Conservation (phyloP, 1,284 basidiomycete species). For the Cutaneotrichosporon cutaneum region DNA sequence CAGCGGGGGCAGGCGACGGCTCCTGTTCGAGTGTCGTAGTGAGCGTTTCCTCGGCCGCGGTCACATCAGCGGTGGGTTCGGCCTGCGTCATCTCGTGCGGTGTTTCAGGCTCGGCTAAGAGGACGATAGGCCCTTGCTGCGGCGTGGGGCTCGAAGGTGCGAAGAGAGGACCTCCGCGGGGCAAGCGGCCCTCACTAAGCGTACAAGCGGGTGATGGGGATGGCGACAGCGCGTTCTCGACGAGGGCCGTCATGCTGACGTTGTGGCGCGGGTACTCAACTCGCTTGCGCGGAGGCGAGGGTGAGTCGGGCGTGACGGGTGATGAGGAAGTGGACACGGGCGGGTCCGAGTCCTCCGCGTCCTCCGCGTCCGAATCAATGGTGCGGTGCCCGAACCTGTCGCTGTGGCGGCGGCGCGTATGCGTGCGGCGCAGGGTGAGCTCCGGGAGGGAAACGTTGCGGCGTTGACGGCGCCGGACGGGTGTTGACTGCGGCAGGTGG, state of each 20-base stretch:
- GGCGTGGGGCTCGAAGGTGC: background rate
- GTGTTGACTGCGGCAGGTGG: background rate
- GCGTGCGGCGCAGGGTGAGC: background rate
- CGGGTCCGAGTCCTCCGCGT: background rate
- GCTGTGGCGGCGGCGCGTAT: background rate
- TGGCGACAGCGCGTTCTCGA: background rate
- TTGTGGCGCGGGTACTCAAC: background rate
- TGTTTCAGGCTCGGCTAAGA: background rate
- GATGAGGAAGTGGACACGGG: background rate
- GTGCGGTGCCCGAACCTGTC: background rate
- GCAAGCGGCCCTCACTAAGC: background rate
- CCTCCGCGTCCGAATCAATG: background rate
- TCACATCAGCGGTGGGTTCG: too few species aligned
- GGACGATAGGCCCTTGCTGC: background rate
- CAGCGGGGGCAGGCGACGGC: too few species aligned
- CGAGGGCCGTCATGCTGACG: background rate
- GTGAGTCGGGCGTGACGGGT: background rate
- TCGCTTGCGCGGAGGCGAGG: background rate
- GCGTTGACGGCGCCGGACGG: background rate
- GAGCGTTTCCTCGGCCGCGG: too few species aligned
- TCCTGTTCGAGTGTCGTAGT: too few species aligned
- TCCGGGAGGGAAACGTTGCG: background rate
- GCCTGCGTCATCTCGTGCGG: background rate
- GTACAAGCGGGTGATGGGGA: background rate
- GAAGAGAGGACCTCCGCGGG: background rate